Evolutionary conservation across 495 filamentous ascomycete genomes (phyloP).

Genomic region (Penicillium canescens): DNA sequence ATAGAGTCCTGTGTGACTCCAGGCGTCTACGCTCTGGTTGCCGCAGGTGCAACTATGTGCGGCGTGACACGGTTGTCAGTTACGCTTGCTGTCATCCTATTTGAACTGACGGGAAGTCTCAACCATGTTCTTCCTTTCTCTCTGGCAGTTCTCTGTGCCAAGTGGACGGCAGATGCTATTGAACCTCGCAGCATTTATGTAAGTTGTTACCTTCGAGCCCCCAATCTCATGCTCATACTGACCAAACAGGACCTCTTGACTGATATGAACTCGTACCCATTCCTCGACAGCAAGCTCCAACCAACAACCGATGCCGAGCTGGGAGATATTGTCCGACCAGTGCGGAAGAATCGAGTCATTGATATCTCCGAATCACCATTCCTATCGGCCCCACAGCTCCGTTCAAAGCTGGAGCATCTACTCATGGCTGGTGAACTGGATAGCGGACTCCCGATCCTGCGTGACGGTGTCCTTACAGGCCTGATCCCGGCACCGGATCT

Average conservation of each 20-base stretch:
- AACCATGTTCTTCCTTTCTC: constrained; percentile 97
- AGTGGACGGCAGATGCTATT: constrained; percentile 96
- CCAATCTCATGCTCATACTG: constrained; percentile 13
- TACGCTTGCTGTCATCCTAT: constrained; percentile 91
- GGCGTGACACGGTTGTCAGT: constrained; percentile 94
- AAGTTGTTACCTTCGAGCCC: constrained; percentile 20
- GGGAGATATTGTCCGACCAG: constrained; percentile 77
- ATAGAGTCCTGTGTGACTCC: constrained; percentile 88
- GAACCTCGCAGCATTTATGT: constrained; percentile 95
- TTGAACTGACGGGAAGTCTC: constrained; percentile 91
- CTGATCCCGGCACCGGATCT: constrained; percentile 93
- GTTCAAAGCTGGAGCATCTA: constrained; percentile 75
- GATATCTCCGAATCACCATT: constrained; percentile 81
- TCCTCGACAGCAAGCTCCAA: constrained; percentile 90
- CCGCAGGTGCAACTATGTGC: constrained; percentile 96
- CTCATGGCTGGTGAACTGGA: constrained; percentile 89
- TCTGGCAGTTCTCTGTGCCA: constrained; percentile 84
- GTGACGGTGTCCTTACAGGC: constrained; percentile 77
- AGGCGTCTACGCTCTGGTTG: constrained; percentile 92
- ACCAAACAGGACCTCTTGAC: constrained; percentile 75
- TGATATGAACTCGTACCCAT: constrained; percentile 96
- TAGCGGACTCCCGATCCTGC: constrained; percentile 84
- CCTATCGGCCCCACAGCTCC: constrained; percentile 71
- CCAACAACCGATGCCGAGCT: constrained; percentile 83
- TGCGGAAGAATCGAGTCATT: constrained; percentile 75